Base-by-base conservation (phyloP, 148 eudicot genomes). In the Nepenthes gracilis region DNA sequence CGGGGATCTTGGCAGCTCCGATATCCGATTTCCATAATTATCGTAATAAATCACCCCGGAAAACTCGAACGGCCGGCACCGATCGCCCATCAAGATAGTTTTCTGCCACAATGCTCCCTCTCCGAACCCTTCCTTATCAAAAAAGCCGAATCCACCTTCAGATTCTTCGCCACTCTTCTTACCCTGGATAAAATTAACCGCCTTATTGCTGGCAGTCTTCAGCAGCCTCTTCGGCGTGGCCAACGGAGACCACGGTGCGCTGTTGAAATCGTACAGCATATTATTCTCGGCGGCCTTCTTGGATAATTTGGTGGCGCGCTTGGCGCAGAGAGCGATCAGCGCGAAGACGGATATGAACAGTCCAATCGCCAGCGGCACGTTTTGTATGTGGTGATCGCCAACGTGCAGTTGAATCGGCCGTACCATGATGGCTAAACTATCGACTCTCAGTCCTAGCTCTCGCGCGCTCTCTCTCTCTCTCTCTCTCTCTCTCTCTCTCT, bases 41-140 rank as follows among this genome's bases (percentile, higher is more conserved):
- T 88, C 89, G 58, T 88, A 88, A 66, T 81, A 85, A 57, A 88
- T 83, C 6, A 81, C 92, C 9, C 92, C 96, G 2, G 89, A 79
- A 70, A 81, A 85, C 58, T 83, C 86, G 12, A 78, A 85, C 5
- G 92, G 96, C 61, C 81, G 92, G 58, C 96, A 88, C 70, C 79
- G 85, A 37, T 85, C 92, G 0, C 96, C 96, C 92, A 88, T 85
- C 70, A 85, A 57, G 1, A 88, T 88, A 5, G 73, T 71, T 68
- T 85, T 88, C 55, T 85, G 92, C 96, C 96, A 88, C 65, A 88
- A 40, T 1, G 85, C 92, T 11, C 72, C 84, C 61, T 83, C 86
- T 51, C 78, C 91, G 4, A 66, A 68, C 11, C 72, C 77, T 33
- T 48, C 70, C 7, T 70, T 69, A 47, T 63, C 6, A 9, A 43